phyloP scores from a whole-genome alignment of 257 asterid genomes.

The Plectranthus barbatus region DNA sequence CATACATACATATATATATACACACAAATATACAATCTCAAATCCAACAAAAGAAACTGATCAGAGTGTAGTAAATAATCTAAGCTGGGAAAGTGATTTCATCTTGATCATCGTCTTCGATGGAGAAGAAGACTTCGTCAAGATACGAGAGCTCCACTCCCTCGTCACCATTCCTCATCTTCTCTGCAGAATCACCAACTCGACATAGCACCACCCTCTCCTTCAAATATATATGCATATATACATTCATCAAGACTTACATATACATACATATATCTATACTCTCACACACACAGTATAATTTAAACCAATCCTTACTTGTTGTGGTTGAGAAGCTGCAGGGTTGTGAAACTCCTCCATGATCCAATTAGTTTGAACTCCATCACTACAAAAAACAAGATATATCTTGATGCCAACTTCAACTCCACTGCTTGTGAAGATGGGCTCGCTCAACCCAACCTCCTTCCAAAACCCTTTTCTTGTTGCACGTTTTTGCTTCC shows the following conservation, averaged over 20 bases:
- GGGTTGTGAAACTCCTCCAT: slow-evolving; percentile 49
- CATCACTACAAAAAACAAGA: slow-evolving; percentile 17
- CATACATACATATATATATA: no score
- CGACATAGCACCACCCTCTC: slow-evolving; percentile 36
- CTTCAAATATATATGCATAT: no score
- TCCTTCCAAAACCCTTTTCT: slow-evolving; percentile 43
- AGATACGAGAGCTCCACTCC: slow-evolving; percentile 37
- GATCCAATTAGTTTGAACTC: slow-evolving; percentile 32
- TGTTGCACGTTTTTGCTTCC: slow-evolving; percentile 18
- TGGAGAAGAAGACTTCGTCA: slow-evolving; percentile 37
- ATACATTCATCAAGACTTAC: no score
- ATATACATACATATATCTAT: no score
- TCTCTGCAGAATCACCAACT: slow-evolving; percentile 18
- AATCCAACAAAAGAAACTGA: no score
- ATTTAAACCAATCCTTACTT: slow-evolving; percentile 6
- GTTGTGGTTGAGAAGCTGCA: neutral
- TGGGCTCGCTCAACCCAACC: slow-evolving; percentile 20
- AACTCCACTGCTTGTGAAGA: slow-evolving; percentile 18
- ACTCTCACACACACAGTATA: no score
- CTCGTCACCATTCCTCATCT: neutral
- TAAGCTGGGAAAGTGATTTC: slow-evolving; percentile 19
- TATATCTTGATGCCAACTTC: slow-evolving; percentile 29
- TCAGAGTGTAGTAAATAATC: no score
- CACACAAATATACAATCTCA: no score
- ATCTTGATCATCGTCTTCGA: slow-evolving; percentile 34